Base-by-base conservation (phyloP, 1,284 basidiomycete genomes). In the Marasmius sp. region DNA sequence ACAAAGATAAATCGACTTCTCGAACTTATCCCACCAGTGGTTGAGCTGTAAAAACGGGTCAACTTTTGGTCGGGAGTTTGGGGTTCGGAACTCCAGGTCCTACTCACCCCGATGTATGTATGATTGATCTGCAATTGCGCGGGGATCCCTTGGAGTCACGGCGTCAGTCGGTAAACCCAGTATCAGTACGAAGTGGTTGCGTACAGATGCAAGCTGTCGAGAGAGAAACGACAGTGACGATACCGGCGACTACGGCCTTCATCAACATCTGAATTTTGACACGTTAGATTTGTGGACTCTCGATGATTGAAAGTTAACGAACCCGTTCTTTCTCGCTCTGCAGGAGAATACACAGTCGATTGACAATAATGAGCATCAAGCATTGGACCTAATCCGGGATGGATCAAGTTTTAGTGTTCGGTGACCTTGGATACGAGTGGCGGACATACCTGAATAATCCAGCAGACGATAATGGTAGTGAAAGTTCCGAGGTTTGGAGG, bases 91-190 rank as follows among this genome's bases (percentile, higher is more conserved):
- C n/a, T n/a, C n/a, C n/a, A n/a, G n/a, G n/a, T n/a, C 14, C 12
- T 10, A 41, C 41, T 57, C 18, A 48, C 56, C 8, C 27, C 56
- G 43, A 57, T 48, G 34, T 45, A 57, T 7, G 22, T 14, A 34
- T 57, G 56, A 48, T 45, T 57, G 56, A 57, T 57, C 43, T 57
- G 56, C 14, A 57, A 20, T 18, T 57, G 56, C 6, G 56, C 56
- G 3, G 56, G 56, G 20, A 57, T 57, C 56, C 56, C 56, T 57
- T n/a, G 4, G 33, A 34, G 10, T 14, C 27, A 33, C 22, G 4
- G 6, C 11, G 12, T 20, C 8, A 20, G 12, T 10, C 16, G 8
- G 43, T n/a, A 36, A 39, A 7, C 7, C 11, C 36, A 20, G 6
- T n/a, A 27, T n/a, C 20, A 14, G 41, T 34, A 7, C 16, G 16